Conservation (phyloP, 2,329 filamentous ascomycete genomes). For the Teratosphaeria zuluensis region DNA sequence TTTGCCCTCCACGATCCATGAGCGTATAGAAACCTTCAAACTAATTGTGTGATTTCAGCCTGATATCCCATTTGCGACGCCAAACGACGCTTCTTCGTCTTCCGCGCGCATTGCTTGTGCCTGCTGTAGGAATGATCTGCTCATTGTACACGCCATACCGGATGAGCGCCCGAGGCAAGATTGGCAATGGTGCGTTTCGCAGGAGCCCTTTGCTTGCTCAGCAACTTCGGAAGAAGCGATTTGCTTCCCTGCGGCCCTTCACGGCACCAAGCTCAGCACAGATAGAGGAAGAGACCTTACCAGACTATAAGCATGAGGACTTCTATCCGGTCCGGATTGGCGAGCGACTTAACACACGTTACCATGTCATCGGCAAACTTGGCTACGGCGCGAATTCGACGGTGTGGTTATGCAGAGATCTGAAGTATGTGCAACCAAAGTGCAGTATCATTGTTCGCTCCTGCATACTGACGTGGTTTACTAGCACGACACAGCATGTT, state of each 20-base stretch:
- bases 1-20: too few species aligned
- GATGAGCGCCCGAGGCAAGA: too few species aligned
- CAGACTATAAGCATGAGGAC: slow-evolving; percentile 12
- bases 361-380: slow-evolving; percentile 32
- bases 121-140: neutral
- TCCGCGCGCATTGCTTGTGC: neutral
- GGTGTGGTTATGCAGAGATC: slow-evolving; percentile 32
- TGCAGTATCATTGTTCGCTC: neutral
- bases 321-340: slow-evolving; percentile 29
- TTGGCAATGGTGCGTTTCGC: too few species aligned
- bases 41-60: too few species aligned
- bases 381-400: slow-evolving; percentile 33
- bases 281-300: slow-evolving; percentile 13
- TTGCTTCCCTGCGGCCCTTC: neutral
- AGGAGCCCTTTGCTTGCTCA: too few species aligned
- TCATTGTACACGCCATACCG: too few species aligned
- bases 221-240: neutral
- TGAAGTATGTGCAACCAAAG: slow-evolving; percentile 8
- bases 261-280: neutral
- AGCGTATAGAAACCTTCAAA: too few species aligned
- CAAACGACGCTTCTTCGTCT: too few species aligned
- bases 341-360: slow-evolving; percentile 21
- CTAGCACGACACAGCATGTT: neutral
- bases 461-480: neutral
- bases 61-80: too few species aligned